phyloP scores from a whole-genome alignment of 2,329 filamentous ascomycete genomes.

The Shiraia bambusicola region DNA sequence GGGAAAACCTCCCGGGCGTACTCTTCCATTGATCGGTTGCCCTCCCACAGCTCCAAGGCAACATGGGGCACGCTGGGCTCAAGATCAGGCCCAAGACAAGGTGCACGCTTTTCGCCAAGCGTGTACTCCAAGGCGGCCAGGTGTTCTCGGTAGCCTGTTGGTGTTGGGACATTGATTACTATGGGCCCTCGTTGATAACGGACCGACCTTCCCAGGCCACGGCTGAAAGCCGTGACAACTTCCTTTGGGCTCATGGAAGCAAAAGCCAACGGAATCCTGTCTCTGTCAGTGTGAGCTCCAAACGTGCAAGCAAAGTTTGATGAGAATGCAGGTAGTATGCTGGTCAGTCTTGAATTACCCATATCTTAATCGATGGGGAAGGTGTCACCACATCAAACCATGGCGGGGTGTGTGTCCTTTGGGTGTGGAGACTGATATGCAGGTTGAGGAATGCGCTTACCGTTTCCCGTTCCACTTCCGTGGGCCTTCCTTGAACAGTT shows the following conservation, averaged over 20 bases:
- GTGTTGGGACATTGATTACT: constrained; percentile 81
- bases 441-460: constrained; percentile 49
- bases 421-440: constrained; percentile 22
- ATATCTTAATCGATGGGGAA: constrained; percentile 12
- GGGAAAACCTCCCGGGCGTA: constrained; percentile 94
- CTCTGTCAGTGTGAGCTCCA: constrained; percentile 27
- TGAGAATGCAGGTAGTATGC: too few species aligned
- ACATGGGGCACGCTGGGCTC: constrained; percentile 67
- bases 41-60: constrained; percentile 85
- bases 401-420: constrained; percentile 23
- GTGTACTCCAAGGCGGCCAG: constrained; percentile 66
- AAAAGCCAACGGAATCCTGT: constrained; percentile 83
- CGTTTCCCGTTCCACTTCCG: constrained; percentile 77
- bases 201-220: constrained; percentile 75
- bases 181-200: constrained; percentile 77
- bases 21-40: constrained; percentile 85
- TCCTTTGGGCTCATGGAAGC: constrained; percentile 82
- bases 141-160: constrained; percentile 84
- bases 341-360: too few species aligned
- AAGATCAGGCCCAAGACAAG: constrained; percentile 63
- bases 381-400: constrained; percentile 21
- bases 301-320: too few species aligned
- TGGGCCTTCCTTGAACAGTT: constrained; percentile 92
- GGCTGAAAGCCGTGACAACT: constrained; percentile 77
- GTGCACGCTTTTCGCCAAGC: constrained; percentile 60